phyloP scores from a whole-genome alignment of 805 yeast species.

The Saturnispora gosingensis region DNA sequence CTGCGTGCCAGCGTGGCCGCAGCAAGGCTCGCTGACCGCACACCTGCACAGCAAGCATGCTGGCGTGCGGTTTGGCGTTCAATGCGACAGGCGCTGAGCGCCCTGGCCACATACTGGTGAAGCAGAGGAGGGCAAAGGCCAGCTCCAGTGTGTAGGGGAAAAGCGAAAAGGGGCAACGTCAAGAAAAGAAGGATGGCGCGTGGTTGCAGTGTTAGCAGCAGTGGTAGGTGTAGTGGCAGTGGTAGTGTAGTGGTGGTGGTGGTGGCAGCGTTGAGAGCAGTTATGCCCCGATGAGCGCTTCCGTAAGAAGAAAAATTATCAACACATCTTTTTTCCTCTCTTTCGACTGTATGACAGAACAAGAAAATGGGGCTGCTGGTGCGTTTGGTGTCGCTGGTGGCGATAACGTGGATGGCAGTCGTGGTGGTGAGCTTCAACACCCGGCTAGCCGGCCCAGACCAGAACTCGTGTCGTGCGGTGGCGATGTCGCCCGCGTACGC shows the following conservation, averaged over 20 bases:
- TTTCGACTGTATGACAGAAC: neutral
- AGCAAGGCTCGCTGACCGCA: too few relatives aligned
- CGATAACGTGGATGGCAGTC: neutral
- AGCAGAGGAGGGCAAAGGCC: neutral
- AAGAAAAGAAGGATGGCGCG: neutral
- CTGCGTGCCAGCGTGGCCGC: too few relatives aligned
- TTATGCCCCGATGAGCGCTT: neutral
- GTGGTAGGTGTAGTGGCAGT: too few relatives aligned
- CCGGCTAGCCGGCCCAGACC: constrained; percentile 36
- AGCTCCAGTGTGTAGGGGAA: too few relatives aligned
- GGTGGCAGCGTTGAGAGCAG: neutral
- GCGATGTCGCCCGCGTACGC: constrained; percentile 84
- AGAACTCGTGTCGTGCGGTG: constrained; percentile 50
- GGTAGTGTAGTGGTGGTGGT: neutral
- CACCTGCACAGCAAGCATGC: too few relatives aligned
- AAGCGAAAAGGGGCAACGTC: neutral
- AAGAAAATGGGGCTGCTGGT: constrained; percentile 4
- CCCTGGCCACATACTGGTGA: too few relatives aligned
- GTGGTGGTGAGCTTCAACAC: constrained; percentile 20
- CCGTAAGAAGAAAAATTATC: neutral
- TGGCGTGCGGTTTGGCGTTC: too few relatives aligned
- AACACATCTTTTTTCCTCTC: neutral
- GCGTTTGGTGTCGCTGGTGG: constrained; percentile 4
- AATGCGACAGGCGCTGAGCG: too few relatives aligned
- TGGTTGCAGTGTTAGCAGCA: too few relatives aligned